Evolutionary conservation across 371 early-diverging fungal genomes (phyloP).

Genomic region (Mucor piriformis): DNA sequence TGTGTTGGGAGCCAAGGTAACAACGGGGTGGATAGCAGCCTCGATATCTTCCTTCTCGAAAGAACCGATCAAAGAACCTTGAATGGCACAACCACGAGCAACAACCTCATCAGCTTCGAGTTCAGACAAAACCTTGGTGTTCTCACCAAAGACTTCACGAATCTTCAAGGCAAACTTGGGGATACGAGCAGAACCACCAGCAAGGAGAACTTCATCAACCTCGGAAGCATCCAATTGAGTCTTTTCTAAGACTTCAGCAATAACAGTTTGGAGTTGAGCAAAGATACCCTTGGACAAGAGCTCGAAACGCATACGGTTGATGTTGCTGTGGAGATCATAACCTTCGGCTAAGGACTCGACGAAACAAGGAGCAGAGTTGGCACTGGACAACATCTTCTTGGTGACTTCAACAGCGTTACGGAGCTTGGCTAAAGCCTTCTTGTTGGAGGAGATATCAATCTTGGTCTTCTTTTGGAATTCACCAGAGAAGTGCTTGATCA

Average conservation of each 20-base stretch:
- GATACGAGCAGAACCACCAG: slow-evolving; percentile 98
- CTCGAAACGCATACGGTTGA: slow-evolving; percentile 95
- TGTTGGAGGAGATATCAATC: slow-evolving; percentile 75
- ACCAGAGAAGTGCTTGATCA: slow-evolving; percentile 81
- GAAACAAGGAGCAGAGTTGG: slow-evolving; percentile 88
- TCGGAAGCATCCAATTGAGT: slow-evolving; percentile 67
- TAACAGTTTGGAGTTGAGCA: slow-evolving; percentile 71
- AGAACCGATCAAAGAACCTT: slow-evolving; percentile 75
- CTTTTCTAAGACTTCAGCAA: slow-evolving; percentile 74
- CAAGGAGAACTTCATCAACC: slow-evolving; percentile 91
- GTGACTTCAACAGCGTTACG: slow-evolving; percentile 86
- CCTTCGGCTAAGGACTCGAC: slow-evolving; percentile 94
- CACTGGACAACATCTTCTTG: slow-evolving; percentile 91
- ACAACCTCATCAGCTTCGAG: slow-evolving; percentile 96
- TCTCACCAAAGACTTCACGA: slow-evolving; percentile 81
- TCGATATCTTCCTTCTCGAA: slow-evolving; percentile 60
- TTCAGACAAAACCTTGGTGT: slow-evolving; percentile 76
- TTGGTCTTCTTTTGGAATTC: slow-evolving; percentile 91
- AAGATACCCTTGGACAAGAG: slow-evolving; percentile 83
- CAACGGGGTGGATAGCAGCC: slow-evolving; percentile 59
- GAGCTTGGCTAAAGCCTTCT: slow-evolving; percentile 84
- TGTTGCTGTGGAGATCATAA: slow-evolving; percentile 84
- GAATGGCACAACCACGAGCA: slow-evolving; percentile 98
- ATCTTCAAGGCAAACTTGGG: slow-evolving; percentile 93
- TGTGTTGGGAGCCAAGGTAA: slow-evolving; percentile 71